These are phyloP conservation scores for Lasiodiplodia gonubiensis DNA, from an alignment of 2,329 filamentous ascomycete species.

Conservation along the genomic window DNA sequence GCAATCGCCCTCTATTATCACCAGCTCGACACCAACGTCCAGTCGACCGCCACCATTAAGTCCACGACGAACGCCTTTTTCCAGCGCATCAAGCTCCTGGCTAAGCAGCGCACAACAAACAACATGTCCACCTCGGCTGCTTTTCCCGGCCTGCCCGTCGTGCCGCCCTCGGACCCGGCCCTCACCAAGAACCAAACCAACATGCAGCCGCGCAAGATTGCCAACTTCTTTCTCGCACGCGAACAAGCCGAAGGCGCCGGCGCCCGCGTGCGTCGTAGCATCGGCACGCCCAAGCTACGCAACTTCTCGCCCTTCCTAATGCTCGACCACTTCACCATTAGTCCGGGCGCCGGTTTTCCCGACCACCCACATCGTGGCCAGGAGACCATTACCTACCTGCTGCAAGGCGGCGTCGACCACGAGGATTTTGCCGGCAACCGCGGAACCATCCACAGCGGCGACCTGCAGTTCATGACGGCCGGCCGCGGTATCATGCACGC, in stretches of 20 bases:
- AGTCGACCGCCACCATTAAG: constrained; percentile 35
- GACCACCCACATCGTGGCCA: constrained; percentile 85
- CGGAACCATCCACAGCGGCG: constrained; percentile 84
- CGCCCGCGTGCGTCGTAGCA: constrained; percentile 82
- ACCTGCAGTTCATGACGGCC: constrained; percentile 97
- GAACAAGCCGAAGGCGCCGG: constrained; percentile 90
- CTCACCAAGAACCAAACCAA: constrained; percentile 58
- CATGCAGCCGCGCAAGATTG: constrained; percentile 75
- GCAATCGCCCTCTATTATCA: constrained; percentile 48
- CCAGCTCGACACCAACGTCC: constrained; percentile 30
- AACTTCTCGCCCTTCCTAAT: constrained; percentile 94
- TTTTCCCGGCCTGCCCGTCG: constrained; percentile 57
- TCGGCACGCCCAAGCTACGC: constrained; percentile 80
- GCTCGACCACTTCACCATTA: constrained; percentile 89
- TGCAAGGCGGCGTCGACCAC: constrained; percentile 85
- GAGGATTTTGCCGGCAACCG: constrained; percentile 88
- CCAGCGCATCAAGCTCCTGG: constrained; percentile 42
- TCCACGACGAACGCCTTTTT: constrained; percentile 41
- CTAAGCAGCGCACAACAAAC: constrained; percentile 40
- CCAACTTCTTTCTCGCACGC: constrained; percentile 79
- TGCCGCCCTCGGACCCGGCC: constrained; percentile 50
- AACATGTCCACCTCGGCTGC: constrained; percentile 40
- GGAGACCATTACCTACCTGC: constrained; percentile 87
- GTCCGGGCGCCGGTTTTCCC: constrained; percentile 83
- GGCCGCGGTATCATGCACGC: constrained; percentile 91